phyloP scores from a whole-genome alignment of 1,139 yeast species.

The Pneumocystis sp. region DNA sequence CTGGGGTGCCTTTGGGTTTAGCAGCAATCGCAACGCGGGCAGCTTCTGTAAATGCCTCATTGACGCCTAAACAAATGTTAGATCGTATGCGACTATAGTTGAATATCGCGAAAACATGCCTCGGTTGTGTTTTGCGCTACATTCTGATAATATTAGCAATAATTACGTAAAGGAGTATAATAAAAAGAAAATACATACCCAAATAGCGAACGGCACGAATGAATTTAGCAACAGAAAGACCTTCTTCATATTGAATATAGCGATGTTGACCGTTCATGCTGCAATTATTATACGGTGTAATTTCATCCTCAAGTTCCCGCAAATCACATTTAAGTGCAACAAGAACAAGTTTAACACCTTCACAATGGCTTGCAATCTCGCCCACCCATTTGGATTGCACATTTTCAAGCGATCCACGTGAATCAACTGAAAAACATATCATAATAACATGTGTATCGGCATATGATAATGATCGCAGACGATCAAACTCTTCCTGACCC shows the following conservation, averaged over 20 bases:
- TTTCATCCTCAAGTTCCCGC: slow-evolving; percentile 32
- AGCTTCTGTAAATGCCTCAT: background rate
- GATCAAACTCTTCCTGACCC: slow-evolving; percentile 95
- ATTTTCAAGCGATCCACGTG: slow-evolving; percentile 84
- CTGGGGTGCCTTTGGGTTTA: background rate
- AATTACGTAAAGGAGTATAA: slow-evolving; percentile 31
- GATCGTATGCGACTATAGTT: background rate
- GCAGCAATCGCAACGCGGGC: slow-evolving; percentile 1
- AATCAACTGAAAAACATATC: slow-evolving; percentile 81
- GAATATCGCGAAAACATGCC: slow-evolving; percentile 28
- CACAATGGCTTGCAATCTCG: slow-evolving; percentile 92
- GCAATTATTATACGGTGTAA: slow-evolving; percentile 14
- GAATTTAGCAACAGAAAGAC: slow-evolving; percentile 68
- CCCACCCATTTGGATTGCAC: slow-evolving; percentile 95
- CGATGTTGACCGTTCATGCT: slow-evolving; percentile 9
- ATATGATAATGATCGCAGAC: slow-evolving; percentile 76
- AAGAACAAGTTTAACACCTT: slow-evolving; percentile 81
- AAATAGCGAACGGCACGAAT: slow-evolving; percentile 34
- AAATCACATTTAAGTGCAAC: slow-evolving; percentile 92
- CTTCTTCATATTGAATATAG: slow-evolving; percentile 65
- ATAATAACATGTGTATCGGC: slow-evolving; percentile 93
- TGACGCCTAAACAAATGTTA: background rate
- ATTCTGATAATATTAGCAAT: slow-evolving; percentile 33
- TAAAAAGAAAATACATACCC: slow-evolving; percentile 32
- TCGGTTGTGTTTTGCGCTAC: slow-evolving; percentile 84